Evolutionary conservation across 768 basidiomycete species (phyloP), one percentile per base, ranked within the genome.

Genomic region (Xerocomellus intermedius): DNA sequence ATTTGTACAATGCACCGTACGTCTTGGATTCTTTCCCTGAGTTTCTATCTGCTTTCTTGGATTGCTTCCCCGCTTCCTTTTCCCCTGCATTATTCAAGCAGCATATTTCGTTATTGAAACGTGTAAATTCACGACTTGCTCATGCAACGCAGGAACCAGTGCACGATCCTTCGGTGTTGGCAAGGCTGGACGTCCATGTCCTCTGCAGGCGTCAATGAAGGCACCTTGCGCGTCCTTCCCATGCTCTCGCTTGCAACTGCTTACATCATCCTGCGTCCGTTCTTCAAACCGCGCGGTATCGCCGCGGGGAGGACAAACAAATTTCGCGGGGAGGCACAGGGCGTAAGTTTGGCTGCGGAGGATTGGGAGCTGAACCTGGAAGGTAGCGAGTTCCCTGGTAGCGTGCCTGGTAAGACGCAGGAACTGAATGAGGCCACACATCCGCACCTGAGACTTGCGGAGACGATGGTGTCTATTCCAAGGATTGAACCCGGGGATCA

Each of bases 251-350:
- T 84, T 19, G 70, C 82, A 8, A 78, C 82, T 0, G 79, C 86
- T 0, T 89, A 89, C 57, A 70, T 81, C 53, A 73, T 87, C 19
- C 75, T 88, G 0, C 79, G 87, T 9, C 86, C 86, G 0, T 85
- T 88, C 72, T 88, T 89, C 77, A 75, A 73, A 47, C 77, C 75
- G 5, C 58, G 62, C 7, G 19, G 33, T 14, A 52, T 62, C 19
- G 32, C 50, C 61, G 10, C 21, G 12, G 2, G 14, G 46, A 51
- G 17, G 46, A 26, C 30, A 5, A 33, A 33, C 8, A 33, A 30
- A 19, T 26, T 42, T 10, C 17, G 22, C 66, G 65, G 5, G 13
- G 30, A 16, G 26, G n/a, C 35, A 13, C 49, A 52, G 65, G 76
- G 35, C 54, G 42, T 43, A n/a, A 60, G 58, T 43, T 62, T 83